Evolutionary conservation across 768 basidiomycete genomes (phyloP), one percentile per base, ranked within the genome.

Genomic region (Epithele typhae): DNA sequence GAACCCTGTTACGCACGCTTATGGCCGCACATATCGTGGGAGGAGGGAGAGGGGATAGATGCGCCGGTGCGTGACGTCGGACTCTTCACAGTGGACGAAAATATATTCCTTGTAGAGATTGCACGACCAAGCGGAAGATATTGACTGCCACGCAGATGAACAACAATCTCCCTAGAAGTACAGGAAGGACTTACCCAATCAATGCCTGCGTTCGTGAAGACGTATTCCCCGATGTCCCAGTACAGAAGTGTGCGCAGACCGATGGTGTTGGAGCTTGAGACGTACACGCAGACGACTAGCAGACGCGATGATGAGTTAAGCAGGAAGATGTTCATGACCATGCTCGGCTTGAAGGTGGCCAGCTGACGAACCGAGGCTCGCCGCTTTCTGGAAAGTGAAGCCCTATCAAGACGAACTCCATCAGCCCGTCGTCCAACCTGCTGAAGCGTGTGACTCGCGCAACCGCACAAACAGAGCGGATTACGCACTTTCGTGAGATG

Each of bases 291-390:
- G 4, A 81, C 84, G 9, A 79, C 79, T 35, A 86, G 58, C 17
- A 87, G 64, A 34, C 80, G 68, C 37, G 72, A 70, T 4, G 75
- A 69, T 0, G 84, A 82, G 55, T 87, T 84, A 22, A 87, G 72
- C 19, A 87, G 69, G 58, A 87, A 87, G 21, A 87, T 78, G 53
- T 86, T 86, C 82, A 87, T 85, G 11, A 87, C 84, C 11, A 81
- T 76, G 3, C 84, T 70, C 0, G 80, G 83, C 52, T 74, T 74
- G 56, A 86, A 87, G 10, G 74, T 70, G 15, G 81, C 76, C n/a
- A 84, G 72, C 40, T 71, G 9, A 73, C 75, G 56, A 86, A 86
- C 1, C 66, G 46, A 1, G 84, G 84, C 25, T 51, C 38, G 8
- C 35, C 45, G 33, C 51, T 46, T 17, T 77, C 74, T 3, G 75